phyloP scores from a whole-genome alignment of 2,329 filamentous ascomycete genomes.

The Biscogniauxia marginata region DNA sequence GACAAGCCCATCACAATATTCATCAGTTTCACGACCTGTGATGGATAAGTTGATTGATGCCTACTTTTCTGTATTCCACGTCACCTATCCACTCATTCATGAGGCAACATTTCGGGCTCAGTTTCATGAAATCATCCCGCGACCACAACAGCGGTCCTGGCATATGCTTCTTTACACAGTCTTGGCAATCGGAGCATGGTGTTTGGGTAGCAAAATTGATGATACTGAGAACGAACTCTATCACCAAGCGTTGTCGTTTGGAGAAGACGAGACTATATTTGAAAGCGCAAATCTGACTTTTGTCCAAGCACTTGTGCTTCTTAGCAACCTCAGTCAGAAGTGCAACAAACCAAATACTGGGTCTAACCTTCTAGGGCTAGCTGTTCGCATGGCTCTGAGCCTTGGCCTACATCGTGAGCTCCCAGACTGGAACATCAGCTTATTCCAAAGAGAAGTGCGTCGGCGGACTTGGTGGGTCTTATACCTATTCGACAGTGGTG shows the following conservation, averaged over 20 bases:
- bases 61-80: constrained; percentile 44
- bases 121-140: constrained; percentile 14
- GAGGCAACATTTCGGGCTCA: constrained; percentile 20
- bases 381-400: constrained; percentile 48
- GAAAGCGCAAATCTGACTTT: constrained; percentile 35
- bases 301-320: constrained; percentile 32
- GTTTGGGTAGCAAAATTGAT: not conserved
- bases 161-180: constrained; percentile 16
- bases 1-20: constrained; percentile 3
- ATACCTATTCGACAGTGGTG: constrained; percentile 45
- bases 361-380: constrained; percentile 49
- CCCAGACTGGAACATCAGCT: constrained; percentile 31
- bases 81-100: constrained; percentile 45
- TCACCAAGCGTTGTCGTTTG: constrained; percentile 12
- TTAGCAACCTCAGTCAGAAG: constrained; percentile 41
- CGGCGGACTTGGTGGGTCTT: constrained; percentile 39
- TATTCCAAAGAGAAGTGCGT: constrained; percentile 32
- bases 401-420: constrained; percentile 48
- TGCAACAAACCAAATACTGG: constrained; percentile 50
- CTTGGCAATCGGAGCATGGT: constrained; percentile 16
- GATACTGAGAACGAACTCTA: constrained; percentile 11
- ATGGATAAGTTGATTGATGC: constrained; percentile 34
- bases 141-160: constrained; percentile 17
- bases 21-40: not conserved
- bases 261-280: constrained; percentile 9